Conservation (phyloP, 306 rosid genomes). For the Sphenostylis stenocarpa region DNA sequence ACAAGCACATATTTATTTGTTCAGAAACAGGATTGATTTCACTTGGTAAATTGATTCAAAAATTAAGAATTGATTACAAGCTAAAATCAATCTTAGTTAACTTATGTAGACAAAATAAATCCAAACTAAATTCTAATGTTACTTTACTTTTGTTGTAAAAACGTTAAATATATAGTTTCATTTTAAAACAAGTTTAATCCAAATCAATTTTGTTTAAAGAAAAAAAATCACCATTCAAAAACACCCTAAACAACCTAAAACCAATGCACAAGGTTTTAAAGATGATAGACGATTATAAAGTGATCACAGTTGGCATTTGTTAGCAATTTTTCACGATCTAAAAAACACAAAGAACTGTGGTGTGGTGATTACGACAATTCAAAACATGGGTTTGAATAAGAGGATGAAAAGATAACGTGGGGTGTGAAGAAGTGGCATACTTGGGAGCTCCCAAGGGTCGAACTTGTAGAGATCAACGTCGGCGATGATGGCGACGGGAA, state of each 20-base stretch:
- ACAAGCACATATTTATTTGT: neutral
- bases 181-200: too few species aligned
- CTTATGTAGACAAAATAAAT: too few species aligned
- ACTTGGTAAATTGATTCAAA: neutral
- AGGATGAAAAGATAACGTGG: constrained; percentile 23
- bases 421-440: constrained; percentile 29
- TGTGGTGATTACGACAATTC: neutral
- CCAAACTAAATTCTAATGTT: too few species aligned
- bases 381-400: neutral
- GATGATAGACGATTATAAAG: too few species aligned
- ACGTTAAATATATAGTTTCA: too few species aligned
- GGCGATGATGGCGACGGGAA: constrained; percentile 46
- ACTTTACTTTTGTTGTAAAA: too few species aligned
- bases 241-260: too few species aligned
- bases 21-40: neutral
- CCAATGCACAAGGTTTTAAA: too few species aligned
- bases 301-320: neutral
- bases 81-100: too few species aligned
- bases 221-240: too few species aligned
- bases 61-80: too few species aligned
- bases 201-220: too few species aligned
- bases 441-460: constrained; percentile 51
- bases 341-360: neutral
- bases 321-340: neutral
- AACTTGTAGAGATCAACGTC: constrained; percentile 50